Conservation (phyloP, 2,329 filamentous ascomycete species). For the Fusarium longipes region DNA sequence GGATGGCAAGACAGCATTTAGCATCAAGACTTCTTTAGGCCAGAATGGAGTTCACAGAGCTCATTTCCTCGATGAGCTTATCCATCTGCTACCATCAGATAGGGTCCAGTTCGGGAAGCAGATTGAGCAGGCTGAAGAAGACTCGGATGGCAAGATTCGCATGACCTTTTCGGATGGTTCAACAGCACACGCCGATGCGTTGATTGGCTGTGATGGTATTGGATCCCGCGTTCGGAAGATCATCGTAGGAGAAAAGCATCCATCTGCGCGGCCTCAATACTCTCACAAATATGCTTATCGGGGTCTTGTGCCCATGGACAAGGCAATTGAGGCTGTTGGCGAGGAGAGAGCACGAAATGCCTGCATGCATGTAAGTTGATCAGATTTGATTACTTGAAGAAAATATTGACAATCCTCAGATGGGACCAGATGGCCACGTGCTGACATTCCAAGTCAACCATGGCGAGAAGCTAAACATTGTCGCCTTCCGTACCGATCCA, state of each 20-base stretch:
- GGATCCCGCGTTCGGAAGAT: slow-evolving; percentile 65
- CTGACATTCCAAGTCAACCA: slow-evolving; percentile 69
- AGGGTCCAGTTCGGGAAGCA: slow-evolving; percentile 51
- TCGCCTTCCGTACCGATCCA: slow-evolving; percentile 55
- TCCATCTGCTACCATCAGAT: slow-evolving; percentile 51
- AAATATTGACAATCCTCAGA: slow-evolving; percentile 25
- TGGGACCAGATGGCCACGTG: slow-evolving; percentile 64
- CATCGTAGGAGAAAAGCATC: slow-evolving; percentile 58
- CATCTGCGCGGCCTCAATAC: slow-evolving; percentile 56
- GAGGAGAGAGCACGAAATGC: slow-evolving; percentile 48
- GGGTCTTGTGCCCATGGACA: slow-evolving; percentile 58
- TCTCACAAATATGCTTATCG: slow-evolving; percentile 70
- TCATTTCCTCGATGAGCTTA: slow-evolving; percentile 55
- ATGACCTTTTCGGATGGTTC: slow-evolving; percentile 56
- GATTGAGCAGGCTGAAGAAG: slow-evolving; percentile 48
- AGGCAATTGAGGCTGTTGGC: slow-evolving; percentile 62
- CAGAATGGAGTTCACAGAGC: slow-evolving; percentile 52
- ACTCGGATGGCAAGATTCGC: slow-evolving; percentile 36
- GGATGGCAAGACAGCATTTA: slow-evolving; percentile 16
- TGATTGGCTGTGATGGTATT: slow-evolving; percentile 74
- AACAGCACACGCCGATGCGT: slow-evolving; percentile 51
- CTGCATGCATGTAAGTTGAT: slow-evolving; percentile 42
- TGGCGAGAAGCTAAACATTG: slow-evolving; percentile 66
- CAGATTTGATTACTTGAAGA: rapidly evolving
- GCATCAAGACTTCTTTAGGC: slow-evolving; percentile 40